Evolutionary conservation across 2,329 filamentous ascomycete species (phyloP), one percentile per base, ranked within the genome.

Genomic region (Cadophora gregata): DNA sequence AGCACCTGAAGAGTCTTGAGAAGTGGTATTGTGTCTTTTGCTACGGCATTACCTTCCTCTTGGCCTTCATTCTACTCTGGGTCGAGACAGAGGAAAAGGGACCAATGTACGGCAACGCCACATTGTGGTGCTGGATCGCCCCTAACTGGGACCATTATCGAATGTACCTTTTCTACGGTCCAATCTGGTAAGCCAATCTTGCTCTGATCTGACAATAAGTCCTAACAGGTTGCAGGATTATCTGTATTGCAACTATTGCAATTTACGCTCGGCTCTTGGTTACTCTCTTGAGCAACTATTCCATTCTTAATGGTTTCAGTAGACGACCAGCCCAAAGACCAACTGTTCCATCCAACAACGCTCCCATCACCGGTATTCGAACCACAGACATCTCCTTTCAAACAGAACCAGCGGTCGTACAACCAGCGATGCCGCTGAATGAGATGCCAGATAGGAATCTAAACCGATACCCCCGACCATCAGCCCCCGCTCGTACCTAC

Each of bases 51-150:
- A 91, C 92, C 0, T 86, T 92, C 21, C 76, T 93, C 10, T 87
- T 91, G 1, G 88, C 90, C 0, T 77, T 95, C 10, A 77, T 82
- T 7, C 93, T 88, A 73, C 81, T 93, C 63, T 91, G 92, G 65
- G 79, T 93, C 63, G 81, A 82, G 65, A 83, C 83, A 56, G 70
- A 77, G n/a, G 72, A 76, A 0, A 79, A 81, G 27, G 86, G 86
- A 5, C 84, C 82, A 3, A 84, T 95, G 62, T 93, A 94, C 75
- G 92, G 92, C 0, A 84, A 91, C 71, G 92, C 92, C 31, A 87
- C 85, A 1, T 79, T 96, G 25, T 96, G 92, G 93, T 96, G 93
- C 76, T 96, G 92, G 92, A 83, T 96, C 21, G 80, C 84, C 1
- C 75, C 80, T 2, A 79, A 86, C 4, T 93, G 89, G 85, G 89